Evolutionary conservation across 768 basidiomycete species (phyloP).

Genomic region (Leccinellum rugosiceps): DNA sequence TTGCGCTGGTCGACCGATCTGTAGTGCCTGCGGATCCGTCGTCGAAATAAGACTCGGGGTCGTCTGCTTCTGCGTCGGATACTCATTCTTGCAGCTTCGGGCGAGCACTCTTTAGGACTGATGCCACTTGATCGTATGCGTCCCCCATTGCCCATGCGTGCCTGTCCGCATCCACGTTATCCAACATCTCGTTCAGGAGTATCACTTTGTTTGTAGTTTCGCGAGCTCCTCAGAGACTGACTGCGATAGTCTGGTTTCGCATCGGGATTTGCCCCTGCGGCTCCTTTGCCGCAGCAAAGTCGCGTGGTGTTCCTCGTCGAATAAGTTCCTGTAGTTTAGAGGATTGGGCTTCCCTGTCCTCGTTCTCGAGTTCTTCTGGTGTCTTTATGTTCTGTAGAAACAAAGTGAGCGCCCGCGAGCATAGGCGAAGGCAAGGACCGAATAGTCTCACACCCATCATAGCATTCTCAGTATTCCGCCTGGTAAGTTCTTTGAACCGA

Average conservation of each 20-base stretch:
- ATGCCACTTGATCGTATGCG: constrained; percentile 94
- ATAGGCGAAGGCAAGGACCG: background rate
- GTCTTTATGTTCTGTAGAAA: constrained; percentile 76
- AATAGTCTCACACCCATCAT: constrained; percentile 17
- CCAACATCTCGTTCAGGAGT: constrained; percentile 94
- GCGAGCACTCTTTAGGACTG: constrained; percentile 73
- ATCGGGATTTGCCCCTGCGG: constrained; percentile 91
- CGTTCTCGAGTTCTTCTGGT: constrained; percentile 92
- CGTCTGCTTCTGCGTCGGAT: constrained; percentile 89
- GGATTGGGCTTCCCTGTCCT: constrained; percentile 91
- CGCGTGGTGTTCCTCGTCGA: constrained; percentile 90
- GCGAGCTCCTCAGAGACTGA: constrained; percentile 87
- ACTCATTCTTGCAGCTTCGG: constrained; percentile 99
- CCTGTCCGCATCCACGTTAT: constrained; percentile 77
- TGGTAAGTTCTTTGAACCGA: constrained; percentile 58
- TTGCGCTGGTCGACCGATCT: constrained; percentile 13
- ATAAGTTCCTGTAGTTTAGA: constrained; percentile 99
- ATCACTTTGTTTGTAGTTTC: constrained; percentile 94
- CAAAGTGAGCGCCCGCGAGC: background rate
- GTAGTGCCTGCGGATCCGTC: constrained; percentile 36
- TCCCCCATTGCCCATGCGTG: constrained; percentile 86
- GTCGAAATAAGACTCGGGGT: constrained; percentile 84
- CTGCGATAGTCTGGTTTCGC: constrained; percentile 91
- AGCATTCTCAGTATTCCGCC: constrained; percentile 16
- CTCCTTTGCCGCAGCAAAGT: constrained; percentile 93